Conservation (phyloP, 345 rosid genomes). For the Hibiscus trionum region DNA sequence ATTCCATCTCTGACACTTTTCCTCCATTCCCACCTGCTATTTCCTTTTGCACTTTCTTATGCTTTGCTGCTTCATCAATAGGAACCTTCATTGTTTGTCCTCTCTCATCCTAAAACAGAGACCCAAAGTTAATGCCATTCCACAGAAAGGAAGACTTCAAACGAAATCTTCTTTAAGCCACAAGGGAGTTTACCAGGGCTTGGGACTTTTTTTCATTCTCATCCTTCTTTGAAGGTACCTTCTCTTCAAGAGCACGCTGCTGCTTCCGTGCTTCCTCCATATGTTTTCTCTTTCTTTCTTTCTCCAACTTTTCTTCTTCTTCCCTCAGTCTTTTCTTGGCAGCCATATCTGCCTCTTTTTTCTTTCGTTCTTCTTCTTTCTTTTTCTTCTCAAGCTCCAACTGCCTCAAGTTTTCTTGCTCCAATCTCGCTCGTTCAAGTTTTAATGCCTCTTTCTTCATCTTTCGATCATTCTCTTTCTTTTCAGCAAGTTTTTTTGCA, state of each 20-base stretch:
- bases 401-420: slow-evolving; percentile 57
- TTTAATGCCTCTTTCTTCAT: slow-evolving; percentile 77
- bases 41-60: slow-evolving; percentile 21
- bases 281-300: slow-evolving; percentile 63
- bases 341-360: slow-evolving; percentile 64
- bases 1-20: slow-evolving; percentile 24
- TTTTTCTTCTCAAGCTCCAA: slow-evolving; percentile 58
- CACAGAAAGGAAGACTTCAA: not conserved
- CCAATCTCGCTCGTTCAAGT: slow-evolving; percentile 67
- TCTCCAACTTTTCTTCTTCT: slow-evolving; percentile 64
- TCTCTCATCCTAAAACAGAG: slow-evolving; percentile 35
- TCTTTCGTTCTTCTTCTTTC: slow-evolving; percentile 75
- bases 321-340: slow-evolving; percentile 64
- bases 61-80: slow-evolving; percentile 9
- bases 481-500: slow-evolving; percentile 70
- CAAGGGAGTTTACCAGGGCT: slow-evolving; percentile 32
- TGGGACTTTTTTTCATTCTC: slow-evolving; percentile 35
- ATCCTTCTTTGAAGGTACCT: slow-evolving; percentile 37
- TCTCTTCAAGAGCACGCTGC: slow-evolving; percentile 47
- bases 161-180: not conserved
- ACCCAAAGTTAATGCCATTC: slow-evolving; percentile 5
- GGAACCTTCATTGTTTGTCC: slow-evolving; percentile 25
- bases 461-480: slow-evolving; percentile 79
- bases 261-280: slow-evolving; percentile 52
- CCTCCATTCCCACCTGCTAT: slow-evolving; percentile 16